Conservation (phyloP, 2,329 filamentous ascomycete species). For the Colletotrichum godetiae region DNA sequence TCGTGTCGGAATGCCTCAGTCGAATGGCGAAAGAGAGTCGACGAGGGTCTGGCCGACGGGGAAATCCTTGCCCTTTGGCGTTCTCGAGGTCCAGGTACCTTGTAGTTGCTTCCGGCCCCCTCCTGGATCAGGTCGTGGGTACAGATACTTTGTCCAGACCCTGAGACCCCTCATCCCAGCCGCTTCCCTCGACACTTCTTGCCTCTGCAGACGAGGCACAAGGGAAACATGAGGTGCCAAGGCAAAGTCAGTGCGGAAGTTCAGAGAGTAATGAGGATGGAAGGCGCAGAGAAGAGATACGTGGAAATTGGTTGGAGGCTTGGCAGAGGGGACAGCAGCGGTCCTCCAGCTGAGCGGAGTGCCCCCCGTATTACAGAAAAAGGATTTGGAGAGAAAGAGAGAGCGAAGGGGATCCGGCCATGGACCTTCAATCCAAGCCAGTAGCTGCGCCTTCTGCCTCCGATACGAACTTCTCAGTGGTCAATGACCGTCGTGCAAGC, state of each 20-base stretch:
- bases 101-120: background rate
- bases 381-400: too few relatives aligned
- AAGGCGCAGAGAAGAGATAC: background rate
- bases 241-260: conserved; percentile 5
- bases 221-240: conserved; percentile 12
- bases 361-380: too few relatives aligned
- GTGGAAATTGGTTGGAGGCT: background rate
- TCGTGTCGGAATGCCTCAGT: conserved; percentile 27
- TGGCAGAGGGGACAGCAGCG: background rate
- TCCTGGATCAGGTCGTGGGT: background rate
- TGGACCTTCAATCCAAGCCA: background rate
- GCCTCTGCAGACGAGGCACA: background rate
- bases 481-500: background rate
- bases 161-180: background rate
- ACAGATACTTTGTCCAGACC: background rate
- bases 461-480: background rate
- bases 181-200: background rate
- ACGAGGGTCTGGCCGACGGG: conserved; percentile 6
- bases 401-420: background rate
- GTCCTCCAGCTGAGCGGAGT: background rate
- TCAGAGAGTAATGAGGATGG: background rate
- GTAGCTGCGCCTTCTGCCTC: background rate
- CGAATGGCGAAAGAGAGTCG: conserved; percentile 17
- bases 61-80: background rate
- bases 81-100: background rate